Base-by-base conservation (phyloP, 1,139 yeast genomes). In the Saccharomyces uvarum region DNA sequence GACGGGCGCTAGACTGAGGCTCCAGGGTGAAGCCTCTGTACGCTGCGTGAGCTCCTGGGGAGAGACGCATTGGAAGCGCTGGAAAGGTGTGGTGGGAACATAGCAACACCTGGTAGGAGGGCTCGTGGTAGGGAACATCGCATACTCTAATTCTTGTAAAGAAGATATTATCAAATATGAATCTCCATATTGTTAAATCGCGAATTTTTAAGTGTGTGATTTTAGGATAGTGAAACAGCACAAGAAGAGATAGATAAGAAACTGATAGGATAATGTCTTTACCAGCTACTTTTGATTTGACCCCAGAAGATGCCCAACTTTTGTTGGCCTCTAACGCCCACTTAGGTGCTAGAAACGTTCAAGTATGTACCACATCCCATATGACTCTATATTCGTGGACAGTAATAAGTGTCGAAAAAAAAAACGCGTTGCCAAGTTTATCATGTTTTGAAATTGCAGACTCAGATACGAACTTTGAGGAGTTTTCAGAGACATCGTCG, bases 301-400 rank as follows among this genome's bases (percentile, higher is more conserved):
- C 97, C 78, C 91, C 93, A 80, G 97, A 91, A 83, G 99, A 93
- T 82, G 96, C 97, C 83, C 93, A 93, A 85, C 89, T 93, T 78
- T 86, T 93, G 81, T 86, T 93, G 82, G 98, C 99, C 77, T 99
- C 99, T 78, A 93, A 93, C 89, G 93, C 87, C 74, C 99, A 93
- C 85, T 87, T 93, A 79, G 99, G 99, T 78, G 85, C 98, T 77
- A 93, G 93, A 89, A 93, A 93, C 89, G 96, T 93, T 77, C 97
- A 93, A 83, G 95, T 86, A 83, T 79, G 89, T 82, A 38, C 44
- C 44, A 19, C 5, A 38, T 38, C 44, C 44, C 21, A 38, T 38
- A 38, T 16, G 44, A 38, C 8, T 16, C 11, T 16, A 19, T 38
- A 14, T 38, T 26, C 19, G 19, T 38, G 11, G 44, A 38, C 19